Evolutionary conservation across 2,329 filamentous ascomycete genomes (phyloP), one percentile per base, ranked within the genome.

Genomic region (Basipetospora chlamydospora): DNA sequence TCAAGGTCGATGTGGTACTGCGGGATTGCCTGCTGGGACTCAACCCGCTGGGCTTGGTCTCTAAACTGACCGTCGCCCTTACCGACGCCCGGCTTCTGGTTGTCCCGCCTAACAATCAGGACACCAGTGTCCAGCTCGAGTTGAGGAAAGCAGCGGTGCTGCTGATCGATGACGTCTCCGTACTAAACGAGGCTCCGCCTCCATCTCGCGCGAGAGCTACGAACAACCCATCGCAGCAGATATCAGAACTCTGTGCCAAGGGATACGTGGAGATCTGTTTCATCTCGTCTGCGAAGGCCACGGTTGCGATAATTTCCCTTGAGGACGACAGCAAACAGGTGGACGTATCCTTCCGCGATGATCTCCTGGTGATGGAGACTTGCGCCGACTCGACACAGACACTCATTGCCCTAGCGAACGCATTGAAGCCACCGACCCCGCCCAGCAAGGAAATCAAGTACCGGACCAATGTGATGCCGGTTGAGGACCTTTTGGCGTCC

Each of bases 331-430:
- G 75, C 21, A 80, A 77, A 43, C 70, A 74, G 28, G 57, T 95
- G 11, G 79, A 90, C 45, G 67, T 95, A 1, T 83, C 93, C 43
- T 61, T 96, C 32, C 75, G 75, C 42, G 87, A 94, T 49, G 80
- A 93, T 44, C 66, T 98, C 2, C 66, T 98, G 37, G 78, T 98
- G 23, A 61, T 98, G 6, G 90, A 98, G 56, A 92, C 87, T 1
- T 98, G 92, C 49, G 90, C 90, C 21, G 90, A 98, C 56, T 98
- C 90, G 2, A 96, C 86, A 0, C 86, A 95, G 53, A 98, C 90
- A 0, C 66, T 98, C 11, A 79, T 94, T 36, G 68, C 72, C 2
- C 69, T 93, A 28, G 60, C 87, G 12, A 84, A 81, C 48, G 86
- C 80, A 1, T 65, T 98, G 4, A 76, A 78, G 26, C 90, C 88